Conservation (phyloP, 768 basidiomycete species). For the Pisolithus marmoratus region DNA sequence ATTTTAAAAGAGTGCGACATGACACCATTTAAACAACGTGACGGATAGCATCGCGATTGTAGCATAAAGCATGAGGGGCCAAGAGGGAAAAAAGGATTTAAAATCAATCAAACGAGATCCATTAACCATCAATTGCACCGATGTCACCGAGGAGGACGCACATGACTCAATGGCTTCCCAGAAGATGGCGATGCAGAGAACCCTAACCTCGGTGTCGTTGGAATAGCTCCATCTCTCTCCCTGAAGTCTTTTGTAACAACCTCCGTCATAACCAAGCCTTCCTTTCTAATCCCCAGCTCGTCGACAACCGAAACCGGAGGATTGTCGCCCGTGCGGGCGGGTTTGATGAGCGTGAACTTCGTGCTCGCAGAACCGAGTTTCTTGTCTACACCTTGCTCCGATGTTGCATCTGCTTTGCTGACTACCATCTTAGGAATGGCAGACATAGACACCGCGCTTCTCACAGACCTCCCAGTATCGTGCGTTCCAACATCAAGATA, state of each 20-base stretch:
- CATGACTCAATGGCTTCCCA: constrained; percentile 73
- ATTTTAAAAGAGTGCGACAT: constrained; percentile 18
- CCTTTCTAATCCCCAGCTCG: constrained; percentile 39
- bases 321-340: constrained; percentile 43
- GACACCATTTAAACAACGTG: constrained; percentile 28
- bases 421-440: constrained; percentile 25
- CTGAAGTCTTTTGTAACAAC: constrained; percentile 8
- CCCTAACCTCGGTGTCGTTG: constrained; percentile 20
- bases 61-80: background rate
- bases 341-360: constrained; percentile 58
- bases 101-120: constrained; percentile 12
- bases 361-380: constrained; percentile 73
- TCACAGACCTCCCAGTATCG: constrained; percentile 29
- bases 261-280: constrained; percentile 34
- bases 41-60: constrained; percentile 14
- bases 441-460: constrained; percentile 39
- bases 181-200: constrained; percentile 33
- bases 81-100: background rate
- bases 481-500: constrained; percentile 22
- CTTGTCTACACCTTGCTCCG: constrained; percentile 23
- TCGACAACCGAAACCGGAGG: constrained; percentile 29
- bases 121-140: constrained; percentile 42
- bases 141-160: constrained; percentile 75
- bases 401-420: constrained; percentile 17
- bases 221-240: constrained; percentile 1